Evolutionary conservation across 2,329 filamentous ascomycete genomes (phyloP), one percentile per base, ranked within the genome.

Genomic region (Ramichloridium luteum): DNA sequence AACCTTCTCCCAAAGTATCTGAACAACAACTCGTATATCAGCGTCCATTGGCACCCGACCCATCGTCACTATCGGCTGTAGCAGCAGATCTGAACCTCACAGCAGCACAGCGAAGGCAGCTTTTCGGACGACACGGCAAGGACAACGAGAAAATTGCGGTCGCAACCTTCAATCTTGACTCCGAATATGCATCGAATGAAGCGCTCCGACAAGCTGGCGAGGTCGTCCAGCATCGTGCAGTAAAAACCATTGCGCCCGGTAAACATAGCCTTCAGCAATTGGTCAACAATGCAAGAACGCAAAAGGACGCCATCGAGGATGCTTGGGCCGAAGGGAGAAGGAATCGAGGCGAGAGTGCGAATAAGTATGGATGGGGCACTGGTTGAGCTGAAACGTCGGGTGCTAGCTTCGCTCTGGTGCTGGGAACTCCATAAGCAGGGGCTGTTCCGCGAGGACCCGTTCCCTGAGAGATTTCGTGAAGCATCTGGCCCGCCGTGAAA

Each of bases 251-350:
- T 51, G 77, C 82, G 14, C 80, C 85, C 3, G 82, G 84, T 37
- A 94, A 94, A 62, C 85, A 94, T 59, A 92, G 72, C 48, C 65
- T 96, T 55, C 77, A 78, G 51, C 85, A 93, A 61, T 66, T 96
- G 46, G 80, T 96, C 44, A 84, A 75, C 56, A 80, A 80, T 39
- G 86, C 82, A 15, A 74, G 74, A 44, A 81, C 68, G 40, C 85
- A 96, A 59, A 76, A 77, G 51, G 84, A 93, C 8, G 85, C 84
- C 2, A 61, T 94, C 44, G 85, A 94, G 58, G 88, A 96, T 50
- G 86, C 82, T 53, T 94, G 93, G 62, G 84, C 84, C 13, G 66
- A 77, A 44, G 82, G 84, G 4, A 77, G 72, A 60, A 72, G 70
- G 47, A 90, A 86, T 50, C 77, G 82, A 56, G 77, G 73, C 47